Conservation (phyloP, 805 yeast genomes). For the Clavispora asparagi region DNA sequence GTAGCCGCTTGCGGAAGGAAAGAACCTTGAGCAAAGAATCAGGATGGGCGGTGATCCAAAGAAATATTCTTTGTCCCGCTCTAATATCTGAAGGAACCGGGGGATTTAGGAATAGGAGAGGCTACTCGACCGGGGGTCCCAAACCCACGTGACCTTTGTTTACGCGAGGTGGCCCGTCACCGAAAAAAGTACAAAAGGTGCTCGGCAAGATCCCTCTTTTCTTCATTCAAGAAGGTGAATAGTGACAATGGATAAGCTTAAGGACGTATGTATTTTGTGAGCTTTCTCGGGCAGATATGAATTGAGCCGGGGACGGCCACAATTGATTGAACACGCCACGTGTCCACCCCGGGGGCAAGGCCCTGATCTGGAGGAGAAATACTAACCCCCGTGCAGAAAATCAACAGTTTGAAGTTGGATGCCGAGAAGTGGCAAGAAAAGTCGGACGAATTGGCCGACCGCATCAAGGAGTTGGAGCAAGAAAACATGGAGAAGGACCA, state of each 20-base stretch:
- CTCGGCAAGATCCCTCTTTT: conserved; percentile 4
- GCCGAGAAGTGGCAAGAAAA: conserved; percentile 97
- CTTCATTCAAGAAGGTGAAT: conserved; percentile 1
- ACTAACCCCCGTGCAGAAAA: conserved; percentile 49
- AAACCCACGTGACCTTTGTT: conserved; percentile 14
- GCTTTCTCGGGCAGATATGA: not conserved
- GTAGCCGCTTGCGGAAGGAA: no score
- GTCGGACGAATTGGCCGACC: conserved; percentile 78
- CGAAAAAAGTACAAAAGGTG: conserved; percentile 10
- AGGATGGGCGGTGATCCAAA: no score
- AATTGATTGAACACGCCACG: not conserved
- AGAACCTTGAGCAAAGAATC: no score
- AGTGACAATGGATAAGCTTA: conserved; percentile 51
- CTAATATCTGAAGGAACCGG: no score
- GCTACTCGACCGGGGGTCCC: not conserved
- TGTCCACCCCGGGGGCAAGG: not conserved
- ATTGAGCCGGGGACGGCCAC: not conserved
- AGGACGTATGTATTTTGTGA: conserved; percentile 42
- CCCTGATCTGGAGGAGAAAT: not conserved
- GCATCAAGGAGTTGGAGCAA: conserved; percentile 88
- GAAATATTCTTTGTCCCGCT: no score
- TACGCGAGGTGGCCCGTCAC: conserved; percentile 12
- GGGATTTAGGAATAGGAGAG: no score
- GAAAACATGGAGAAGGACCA: conserved; percentile 89
- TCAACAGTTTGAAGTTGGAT: conserved; percentile 84